Evolutionary conservation across 2,329 filamentous ascomycete species (phyloP).

Genomic region (Alternaria conjuncta): DNA sequence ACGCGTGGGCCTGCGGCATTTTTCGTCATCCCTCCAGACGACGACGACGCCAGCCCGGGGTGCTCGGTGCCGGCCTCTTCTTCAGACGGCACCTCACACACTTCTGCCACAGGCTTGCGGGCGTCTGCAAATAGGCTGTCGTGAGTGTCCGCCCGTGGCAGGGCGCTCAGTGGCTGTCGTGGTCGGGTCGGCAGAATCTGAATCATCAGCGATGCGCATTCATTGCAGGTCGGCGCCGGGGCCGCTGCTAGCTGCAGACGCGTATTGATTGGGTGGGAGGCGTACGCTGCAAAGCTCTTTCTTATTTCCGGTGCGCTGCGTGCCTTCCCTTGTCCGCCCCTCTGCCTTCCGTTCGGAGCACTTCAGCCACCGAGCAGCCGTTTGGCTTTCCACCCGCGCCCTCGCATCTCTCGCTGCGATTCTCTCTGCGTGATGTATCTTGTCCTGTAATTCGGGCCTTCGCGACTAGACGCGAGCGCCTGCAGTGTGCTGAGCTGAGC

Average conservation of each 20-base stretch:
- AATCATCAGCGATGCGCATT: slow-evolving; percentile 6
- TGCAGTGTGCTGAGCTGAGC: slow-evolving; percentile 9
- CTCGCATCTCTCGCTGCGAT: not conserved
- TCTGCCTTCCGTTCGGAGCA: slow-evolving; percentile 5
- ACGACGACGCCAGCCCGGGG: not conserved
- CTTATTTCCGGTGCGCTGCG: slow-evolving; percentile 24
- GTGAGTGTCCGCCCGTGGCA: slow-evolving; percentile 1
- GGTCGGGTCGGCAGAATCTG: slow-evolving; percentile 2
- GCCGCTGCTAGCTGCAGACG: not conserved
- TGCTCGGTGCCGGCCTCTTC: not conserved
- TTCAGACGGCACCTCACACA: not conserved
- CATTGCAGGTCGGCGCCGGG: slow-evolving; percentile 1
- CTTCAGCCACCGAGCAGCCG: slow-evolving; percentile 13
- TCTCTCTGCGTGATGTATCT: slow-evolving; percentile 7
- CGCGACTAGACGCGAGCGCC: slow-evolving; percentile 12
- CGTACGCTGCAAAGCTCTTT: slow-evolving; percentile 18
- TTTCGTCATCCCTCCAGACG: slow-evolving; percentile 10
- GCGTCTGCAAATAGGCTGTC: not conserved
- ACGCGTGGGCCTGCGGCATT: slow-evolving; percentile 24
- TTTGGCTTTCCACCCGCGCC: slow-evolving; percentile 1
- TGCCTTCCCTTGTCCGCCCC: not conserved
- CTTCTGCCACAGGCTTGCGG: not conserved
- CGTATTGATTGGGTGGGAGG: slow-evolving; percentile 29
- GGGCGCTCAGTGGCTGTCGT: not conserved
- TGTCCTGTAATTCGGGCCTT: slow-evolving; percentile 5